phyloP scores from a whole-genome alignment of 257 asterid species.

The Scutellaria barbata region DNA sequence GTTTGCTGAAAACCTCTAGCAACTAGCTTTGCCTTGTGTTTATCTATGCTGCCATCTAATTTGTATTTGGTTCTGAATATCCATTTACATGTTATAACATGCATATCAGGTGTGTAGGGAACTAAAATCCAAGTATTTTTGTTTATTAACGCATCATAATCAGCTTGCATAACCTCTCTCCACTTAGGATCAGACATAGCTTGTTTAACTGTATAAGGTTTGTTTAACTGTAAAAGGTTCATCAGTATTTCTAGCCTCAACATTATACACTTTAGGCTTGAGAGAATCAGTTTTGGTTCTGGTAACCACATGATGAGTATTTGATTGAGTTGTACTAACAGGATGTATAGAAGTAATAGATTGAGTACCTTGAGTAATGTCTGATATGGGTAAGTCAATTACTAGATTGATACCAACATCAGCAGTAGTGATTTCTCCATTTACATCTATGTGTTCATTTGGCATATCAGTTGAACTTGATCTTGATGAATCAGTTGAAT shows the following conservation, averaged over 20 bases:
- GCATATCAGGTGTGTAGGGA: not conserved
- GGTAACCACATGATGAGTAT: not conserved
- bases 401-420: too few relatives aligned
- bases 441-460: too few relatives aligned
- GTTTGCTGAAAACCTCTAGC: not conserved
- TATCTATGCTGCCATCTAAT: not conserved
- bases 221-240: not conserved
- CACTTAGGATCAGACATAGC: not conserved
- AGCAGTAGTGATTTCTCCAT: too few relatives aligned
- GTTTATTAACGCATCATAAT: too few relatives aligned
- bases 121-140: not conserved
- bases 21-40: not conserved
- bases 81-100: not conserved
- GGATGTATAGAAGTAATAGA: not conserved
- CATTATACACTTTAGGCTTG: not conserved
- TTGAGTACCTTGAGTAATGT: too few relatives aligned
- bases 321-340: too few relatives aligned
- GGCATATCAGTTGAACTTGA: too few relatives aligned
- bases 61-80: not conserved
- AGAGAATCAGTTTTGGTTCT: not conserved
- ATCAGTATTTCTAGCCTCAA: too few relatives aligned
- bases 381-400: too few relatives aligned
- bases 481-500: too few relatives aligned
- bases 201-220: not conserved
- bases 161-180: not conserved